Base-by-base conservation (phyloP, 805 yeast species). In the Hanseniaspora valbyensis region DNA sequence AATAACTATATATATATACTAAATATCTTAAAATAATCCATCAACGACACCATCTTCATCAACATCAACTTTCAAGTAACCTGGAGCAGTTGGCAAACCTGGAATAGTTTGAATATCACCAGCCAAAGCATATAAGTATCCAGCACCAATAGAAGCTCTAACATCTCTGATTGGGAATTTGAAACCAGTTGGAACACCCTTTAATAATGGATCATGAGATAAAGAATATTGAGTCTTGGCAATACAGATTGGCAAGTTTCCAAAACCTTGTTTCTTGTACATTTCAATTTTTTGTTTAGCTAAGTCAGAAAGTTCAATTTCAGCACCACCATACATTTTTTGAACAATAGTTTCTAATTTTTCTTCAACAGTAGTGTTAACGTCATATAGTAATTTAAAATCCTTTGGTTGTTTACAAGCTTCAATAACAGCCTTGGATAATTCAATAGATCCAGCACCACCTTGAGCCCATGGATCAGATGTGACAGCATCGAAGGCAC, bases 61-160 rank as follows among this genome's bases (percentile, higher is more conserved):
- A 50, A 90, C 92, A 67, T 90, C 98, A 53, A 90, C 96, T 62
- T 89, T 85, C 95, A 90, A 86, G 72, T 84, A 90, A 24, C 97
- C 97, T 58, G 94, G 83, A 65, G 85, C 89, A 9, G 97, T 90
- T 52, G 96, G 94, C 62, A 90, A 72, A 54, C 98, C 98, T 25
- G 98, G 98, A 59, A 90, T 89, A 25, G 98, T 90, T 81, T 83
- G 88, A 61, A 90, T 90, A 68, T 90, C 95, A 52, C 95, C 96
- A 16, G 96, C 96, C 59, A 90, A 74, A 1, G 97, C 97, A 63
- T 90, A 92, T 63, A 90, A 74, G 69, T 90, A 90, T 9, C 96
- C 96, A 43, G 96, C 97, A 67, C 98, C 98, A 51, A 86, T 85
- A 33, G 95, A 83, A 37, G 90, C 89, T 68, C 95, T 82, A 56